phyloP scores from a whole-genome alignment of 169 alveolate genomes.

The Ichthyophthirius multifiliis region DNA sequence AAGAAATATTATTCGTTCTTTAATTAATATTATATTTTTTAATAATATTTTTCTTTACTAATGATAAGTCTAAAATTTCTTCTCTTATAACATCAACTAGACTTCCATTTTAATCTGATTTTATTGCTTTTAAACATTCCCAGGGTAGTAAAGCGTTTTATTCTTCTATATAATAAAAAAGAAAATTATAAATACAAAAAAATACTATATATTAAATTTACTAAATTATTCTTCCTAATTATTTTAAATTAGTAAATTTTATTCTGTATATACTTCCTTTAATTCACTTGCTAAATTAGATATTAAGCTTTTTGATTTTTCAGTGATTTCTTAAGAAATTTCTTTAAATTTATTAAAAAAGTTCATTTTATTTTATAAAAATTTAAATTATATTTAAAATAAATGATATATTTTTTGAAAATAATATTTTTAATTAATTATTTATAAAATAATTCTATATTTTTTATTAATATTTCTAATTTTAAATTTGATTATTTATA shows the following conservation, averaged over 20 bases:
- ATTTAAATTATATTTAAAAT: too few species aligned
- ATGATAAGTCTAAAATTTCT: background rate
- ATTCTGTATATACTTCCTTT: background rate
- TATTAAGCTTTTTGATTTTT: background rate
- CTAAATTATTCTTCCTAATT: background rate
- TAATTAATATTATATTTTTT: background rate
- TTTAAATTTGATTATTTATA: too few species aligned
- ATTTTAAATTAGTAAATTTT: background rate
- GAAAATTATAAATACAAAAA: background rate
- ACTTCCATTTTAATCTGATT: background rate
- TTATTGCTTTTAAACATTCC: conserved; percentile 1
- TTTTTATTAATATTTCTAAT: too few species aligned
- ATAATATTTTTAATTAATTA: too few species aligned
- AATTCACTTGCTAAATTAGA: background rate
- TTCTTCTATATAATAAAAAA: background rate
- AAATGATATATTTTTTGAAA: too few species aligned
- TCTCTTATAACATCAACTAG: background rate
- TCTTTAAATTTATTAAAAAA: background rate
- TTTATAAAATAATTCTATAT: too few species aligned
- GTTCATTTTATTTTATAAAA: background rate
- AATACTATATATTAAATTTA: background rate
- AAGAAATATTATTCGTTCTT: background rate
- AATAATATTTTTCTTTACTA: background rate
- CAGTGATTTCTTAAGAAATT: background rate
- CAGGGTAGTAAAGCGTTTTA: background rate